Conservation (phyloP, 2,329 filamentous ascomycete species). For the Podosphaera aphanis region DNA sequence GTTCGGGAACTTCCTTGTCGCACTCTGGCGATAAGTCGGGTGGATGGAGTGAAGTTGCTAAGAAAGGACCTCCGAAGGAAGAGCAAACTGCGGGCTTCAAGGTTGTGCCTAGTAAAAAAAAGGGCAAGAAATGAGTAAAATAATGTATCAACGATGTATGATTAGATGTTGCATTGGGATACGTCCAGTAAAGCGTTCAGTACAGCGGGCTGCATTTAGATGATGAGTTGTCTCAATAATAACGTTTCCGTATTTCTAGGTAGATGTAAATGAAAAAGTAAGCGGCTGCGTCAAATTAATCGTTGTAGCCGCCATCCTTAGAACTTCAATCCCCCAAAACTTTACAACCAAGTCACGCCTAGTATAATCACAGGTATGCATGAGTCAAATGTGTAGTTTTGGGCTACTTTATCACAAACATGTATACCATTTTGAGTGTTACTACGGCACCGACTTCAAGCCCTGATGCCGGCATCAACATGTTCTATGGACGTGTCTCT, state of each 20-base stretch:
- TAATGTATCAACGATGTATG: conserved; percentile 9
- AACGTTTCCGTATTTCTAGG: not conserved
- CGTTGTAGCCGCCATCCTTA: no score
- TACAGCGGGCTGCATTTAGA: not conserved
- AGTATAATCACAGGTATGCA: no score
- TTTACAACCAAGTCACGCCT: no score
- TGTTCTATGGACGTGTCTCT: no score
- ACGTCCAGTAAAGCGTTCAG: not conserved
- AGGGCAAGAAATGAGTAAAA: conserved; percentile 47
- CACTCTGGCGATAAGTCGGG: conserved; percentile 26
- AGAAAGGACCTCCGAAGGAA: conserved; percentile 46
- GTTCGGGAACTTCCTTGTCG: conserved; percentile 23
- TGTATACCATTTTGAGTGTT: no score
- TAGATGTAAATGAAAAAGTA: no score
- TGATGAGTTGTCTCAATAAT: not conserved
- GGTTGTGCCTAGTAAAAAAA: conserved; percentile 81
- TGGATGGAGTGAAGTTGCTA: conserved; percentile 92
- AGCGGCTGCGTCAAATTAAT: no score
- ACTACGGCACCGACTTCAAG: no score
- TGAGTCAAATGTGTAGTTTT: no score
- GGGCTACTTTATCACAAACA: no score
- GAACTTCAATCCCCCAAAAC: no score
- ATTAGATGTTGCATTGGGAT: conserved; percentile 3
- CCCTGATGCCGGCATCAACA: no score
- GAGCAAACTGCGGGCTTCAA: conserved; percentile 40